These are phyloP conservation scores for Brachypodium distachyon DNA, from an alignment of 202 grass and related monocot species.

Conservation along the genomic window DNA sequence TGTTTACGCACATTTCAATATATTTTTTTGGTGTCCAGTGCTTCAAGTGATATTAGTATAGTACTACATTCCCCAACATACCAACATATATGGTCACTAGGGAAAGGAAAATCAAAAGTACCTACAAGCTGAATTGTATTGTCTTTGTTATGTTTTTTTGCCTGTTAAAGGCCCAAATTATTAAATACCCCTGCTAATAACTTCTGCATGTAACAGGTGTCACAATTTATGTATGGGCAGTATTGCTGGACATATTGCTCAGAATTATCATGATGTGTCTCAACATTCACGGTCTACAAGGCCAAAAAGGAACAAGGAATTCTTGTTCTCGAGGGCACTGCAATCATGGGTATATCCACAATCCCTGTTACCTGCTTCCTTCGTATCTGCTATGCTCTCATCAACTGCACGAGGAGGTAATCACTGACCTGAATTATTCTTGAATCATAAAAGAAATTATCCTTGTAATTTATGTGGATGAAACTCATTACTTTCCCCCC, in stretches of 20 bases:
- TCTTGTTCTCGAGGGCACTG: constrained; percentile 57
- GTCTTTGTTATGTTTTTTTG: constrained; percentile 3
- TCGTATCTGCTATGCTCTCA: constrained; percentile 63
- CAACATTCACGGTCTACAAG: constrained; percentile 26
- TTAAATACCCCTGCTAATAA: too few relatives aligned
- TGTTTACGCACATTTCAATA: background rate
- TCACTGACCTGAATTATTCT: background rate
- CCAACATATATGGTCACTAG: background rate
- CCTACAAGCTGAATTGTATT: background rate
- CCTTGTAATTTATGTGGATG: background rate
- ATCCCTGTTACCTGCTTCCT: constrained; percentile 50
- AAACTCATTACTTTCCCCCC: background rate
- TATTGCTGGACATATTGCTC: constrained; percentile 25
- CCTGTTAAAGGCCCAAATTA: background rate
- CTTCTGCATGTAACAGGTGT: constrained; percentile 55
- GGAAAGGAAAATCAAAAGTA: background rate
- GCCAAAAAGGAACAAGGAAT: constrained; percentile 24
- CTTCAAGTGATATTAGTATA: background rate
- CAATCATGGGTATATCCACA: constrained; percentile 95
- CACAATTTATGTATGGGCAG: constrained; percentile 45
- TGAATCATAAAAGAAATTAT: background rate
- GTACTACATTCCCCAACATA: background rate
- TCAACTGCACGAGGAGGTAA: constrained; percentile 70
- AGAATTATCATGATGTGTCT: constrained; percentile 16
- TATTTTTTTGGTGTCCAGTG: background rate